These are phyloP conservation scores for Sporothrix globosa DNA, from an alignment of 2,329 filamentous ascomycete species.

Conservation along the genomic window DNA sequence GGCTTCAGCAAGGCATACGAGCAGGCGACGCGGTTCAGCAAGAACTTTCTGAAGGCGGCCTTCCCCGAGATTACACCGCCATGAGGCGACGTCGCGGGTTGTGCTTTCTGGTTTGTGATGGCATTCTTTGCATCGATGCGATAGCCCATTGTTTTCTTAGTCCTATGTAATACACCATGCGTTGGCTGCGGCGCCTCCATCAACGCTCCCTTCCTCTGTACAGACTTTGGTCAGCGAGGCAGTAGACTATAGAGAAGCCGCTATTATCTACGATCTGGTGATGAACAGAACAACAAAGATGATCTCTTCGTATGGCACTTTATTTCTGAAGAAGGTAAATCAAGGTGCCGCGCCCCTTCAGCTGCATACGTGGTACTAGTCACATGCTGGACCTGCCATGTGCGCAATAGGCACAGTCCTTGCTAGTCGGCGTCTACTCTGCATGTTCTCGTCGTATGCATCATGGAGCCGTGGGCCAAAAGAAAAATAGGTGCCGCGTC, in stretches of 20 bases:
- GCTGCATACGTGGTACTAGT: not conserved
- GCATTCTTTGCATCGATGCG: not conserved
- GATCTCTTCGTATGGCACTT: not conserved
- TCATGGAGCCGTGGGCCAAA: not conserved
- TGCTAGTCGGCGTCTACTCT: not conserved
- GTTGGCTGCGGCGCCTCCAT: too few species aligned
- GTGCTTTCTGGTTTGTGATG: not conserved
- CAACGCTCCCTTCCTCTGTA: too few species aligned
- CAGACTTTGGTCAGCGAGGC: too few species aligned
- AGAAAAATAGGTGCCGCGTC: not conserved
- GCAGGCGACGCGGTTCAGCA: constrained; percentile 76
- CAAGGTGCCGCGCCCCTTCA: not conserved
- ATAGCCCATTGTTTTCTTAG: not conserved
- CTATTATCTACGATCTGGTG: too few species aligned
- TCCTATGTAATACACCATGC: not conserved
- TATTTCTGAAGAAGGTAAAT: not conserved
- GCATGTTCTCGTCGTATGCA: not conserved
- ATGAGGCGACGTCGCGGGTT: not conserved
- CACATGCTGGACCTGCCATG: not conserved
- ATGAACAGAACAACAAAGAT: too few species aligned
- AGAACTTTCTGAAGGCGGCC: constrained; percentile 70
- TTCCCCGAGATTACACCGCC: constrained; percentile 45
- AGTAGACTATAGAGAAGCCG: too few species aligned
- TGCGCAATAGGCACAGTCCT: not conserved
- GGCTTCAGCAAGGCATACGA: constrained; percentile 87